phyloP scores from a whole-genome alignment of 2,329 filamentous ascomycete species.

The Fusarium sp. region DNA sequence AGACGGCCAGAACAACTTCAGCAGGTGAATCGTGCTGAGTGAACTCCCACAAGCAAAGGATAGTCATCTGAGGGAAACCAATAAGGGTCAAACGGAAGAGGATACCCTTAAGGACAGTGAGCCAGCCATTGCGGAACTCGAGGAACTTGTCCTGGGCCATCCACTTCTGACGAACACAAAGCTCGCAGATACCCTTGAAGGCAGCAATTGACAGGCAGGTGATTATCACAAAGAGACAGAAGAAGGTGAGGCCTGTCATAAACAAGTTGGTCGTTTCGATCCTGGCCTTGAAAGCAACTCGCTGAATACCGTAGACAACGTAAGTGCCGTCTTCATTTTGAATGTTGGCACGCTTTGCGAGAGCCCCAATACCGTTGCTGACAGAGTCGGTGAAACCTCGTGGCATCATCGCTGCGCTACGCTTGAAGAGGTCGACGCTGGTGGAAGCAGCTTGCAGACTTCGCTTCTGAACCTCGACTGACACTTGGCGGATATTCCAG shows the following conservation, averaged over 20 bases:
- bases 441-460: constrained; percentile 54
- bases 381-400: constrained; percentile 54
- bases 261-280: constrained; percentile 95
- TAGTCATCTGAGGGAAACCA: constrained; percentile 89
- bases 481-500: constrained; percentile 76
- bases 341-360: constrained; percentile 67
- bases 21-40: constrained; percentile 86
- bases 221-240: constrained; percentile 82
- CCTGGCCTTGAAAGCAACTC: constrained; percentile 84
- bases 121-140: constrained; percentile 95
- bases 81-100: constrained; percentile 91
- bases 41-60: constrained; percentile 94
- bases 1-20: constrained; percentile 85
- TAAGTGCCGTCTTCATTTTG: constrained; percentile 66
- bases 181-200: constrained; percentile 85
- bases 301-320: constrained; percentile 82
- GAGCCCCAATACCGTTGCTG: constrained; percentile 50
- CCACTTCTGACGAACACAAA: constrained; percentile 77
- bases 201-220: constrained; percentile 77
- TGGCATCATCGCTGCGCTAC: constrained; percentile 64
- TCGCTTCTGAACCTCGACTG: constrained; percentile 83
- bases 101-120: constrained; percentile 91
- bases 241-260: constrained; percentile 90
- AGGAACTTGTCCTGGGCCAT: constrained; percentile 88
- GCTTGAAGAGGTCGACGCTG: constrained; percentile 61